Base-by-base conservation (phyloP, 2,329 filamentous ascomycete genomes). In the Sporothrix schenckii region DNA sequence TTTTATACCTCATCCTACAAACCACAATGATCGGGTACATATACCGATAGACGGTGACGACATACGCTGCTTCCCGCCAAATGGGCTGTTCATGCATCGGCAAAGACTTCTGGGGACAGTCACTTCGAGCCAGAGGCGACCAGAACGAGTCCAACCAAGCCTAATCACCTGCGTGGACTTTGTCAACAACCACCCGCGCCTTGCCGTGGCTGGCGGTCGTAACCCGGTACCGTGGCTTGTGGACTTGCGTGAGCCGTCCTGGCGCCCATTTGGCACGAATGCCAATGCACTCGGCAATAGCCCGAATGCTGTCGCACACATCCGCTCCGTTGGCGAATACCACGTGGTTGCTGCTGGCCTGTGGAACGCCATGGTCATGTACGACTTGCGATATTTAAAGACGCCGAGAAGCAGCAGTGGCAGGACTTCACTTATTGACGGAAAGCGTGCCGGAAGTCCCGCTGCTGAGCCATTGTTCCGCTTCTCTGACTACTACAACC, bases 341-440 rank as follows among this genome's bases (percentile, higher is more conserved):
- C 83, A 85, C 58, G 78, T 89, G 24, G 78, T 90, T 2, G 84
- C 84, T 3, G 83, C 86, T 0, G 86, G 87, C 0, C 77, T 87
- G 1, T 74, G 78, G 44, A 81, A 80, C 75, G 79, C 75, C 68
- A 84, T 90, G 79, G 80, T 80, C 1, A 77, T 89, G 5, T 90
- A 88, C 74, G 88, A 90, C 72, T 72, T 86, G 44, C 86, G 88
- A 1, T 87, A 81, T 73, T 19, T 73, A 14, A 34, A 34, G n/a
- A 16, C 70, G 24, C 19, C 52, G 2, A n/a, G 50, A n/a, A 16
- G 10, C n/a, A 10, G 13, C 39, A 21, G 58, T 16, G n/a, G 19
- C 39, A 39, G 39, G 5, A 7, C 10, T 10, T 41, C 41, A 13
- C 47, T 16, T 4, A n/a, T 39, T n/a, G 14, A 4, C 16, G 10